phyloP scores from a whole-genome alignment of 1,284 basidiomycete genomes.

The Rugosomyces carneus region DNA sequence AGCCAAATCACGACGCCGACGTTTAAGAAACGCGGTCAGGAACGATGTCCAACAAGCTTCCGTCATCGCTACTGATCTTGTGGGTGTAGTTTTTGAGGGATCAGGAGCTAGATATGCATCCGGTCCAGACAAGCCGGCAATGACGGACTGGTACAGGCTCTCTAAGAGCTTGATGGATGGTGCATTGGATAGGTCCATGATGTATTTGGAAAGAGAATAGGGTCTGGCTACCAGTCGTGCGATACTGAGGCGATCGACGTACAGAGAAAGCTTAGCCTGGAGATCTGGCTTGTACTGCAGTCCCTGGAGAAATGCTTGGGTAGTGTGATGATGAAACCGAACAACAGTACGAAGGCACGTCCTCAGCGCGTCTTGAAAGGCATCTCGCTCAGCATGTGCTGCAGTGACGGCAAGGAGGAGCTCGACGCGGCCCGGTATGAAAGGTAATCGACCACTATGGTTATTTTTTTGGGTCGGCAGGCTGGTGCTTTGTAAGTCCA shows the following conservation, averaged over 20 bases:
- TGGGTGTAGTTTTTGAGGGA: conserved; percentile 25
- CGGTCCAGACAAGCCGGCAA: conserved; percentile 43
- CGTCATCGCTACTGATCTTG: conserved; percentile 44
- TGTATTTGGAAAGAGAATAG: conserved; percentile 41
- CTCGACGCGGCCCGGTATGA: conserved; percentile 28
- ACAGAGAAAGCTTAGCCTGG: conserved; percentile 34
- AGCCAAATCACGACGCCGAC: conserved; percentile 48
- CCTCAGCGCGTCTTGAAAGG: conserved; percentile 47
- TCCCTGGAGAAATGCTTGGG: conserved; percentile 31
- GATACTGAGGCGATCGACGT: conserved; percentile 39
- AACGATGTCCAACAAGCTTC: conserved; percentile 57
- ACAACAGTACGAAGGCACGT: conserved; percentile 33
- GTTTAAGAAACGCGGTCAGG: conserved; percentile 52
- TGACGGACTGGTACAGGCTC: conserved; percentile 41
- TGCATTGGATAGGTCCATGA: conserved; percentile 37
- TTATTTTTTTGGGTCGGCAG: conserved; percentile 14
- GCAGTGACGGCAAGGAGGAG: conserved; percentile 46
- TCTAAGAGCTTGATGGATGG: conserved; percentile 29
- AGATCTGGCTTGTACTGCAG: conserved; percentile 30
- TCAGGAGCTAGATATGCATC: conserved; percentile 34
- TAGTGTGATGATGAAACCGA: conserved; percentile 29
- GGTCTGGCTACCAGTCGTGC: conserved; percentile 48
- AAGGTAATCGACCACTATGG: conserved; percentile 11
- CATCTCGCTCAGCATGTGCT: conserved; percentile 52
- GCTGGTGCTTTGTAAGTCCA: conserved; percentile 13